A percentile compares a stretch with the other conserved stretches of the same genome.
phyloP scores from a whole-genome alignment of 2,329 filamentous ascomycete species.

The Fusarium clavum region DNA sequence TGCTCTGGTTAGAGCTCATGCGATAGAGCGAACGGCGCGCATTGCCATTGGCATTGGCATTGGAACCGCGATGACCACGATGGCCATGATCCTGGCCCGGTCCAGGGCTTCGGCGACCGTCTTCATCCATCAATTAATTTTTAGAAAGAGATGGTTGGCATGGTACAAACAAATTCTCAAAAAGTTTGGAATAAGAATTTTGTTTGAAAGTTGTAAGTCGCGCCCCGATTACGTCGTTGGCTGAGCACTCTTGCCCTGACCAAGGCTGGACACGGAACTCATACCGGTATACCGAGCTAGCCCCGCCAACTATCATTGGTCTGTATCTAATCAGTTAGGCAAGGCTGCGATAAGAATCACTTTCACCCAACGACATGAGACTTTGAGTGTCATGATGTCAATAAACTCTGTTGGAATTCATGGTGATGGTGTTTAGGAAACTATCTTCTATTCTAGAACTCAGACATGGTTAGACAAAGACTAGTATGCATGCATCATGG shows the following conservation, averaged over 20 bases:
- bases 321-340: slow-evolving; percentile 5
- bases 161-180: slow-evolving; percentile 23
- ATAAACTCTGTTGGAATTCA: not conserved
- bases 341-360: slow-evolving; percentile 23
- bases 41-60: slow-evolving; percentile 38
- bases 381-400: not conserved
- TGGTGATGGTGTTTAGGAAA: not conserved
- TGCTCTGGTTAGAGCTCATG: slow-evolving; percentile 76
- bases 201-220: slow-evolving; percentile 28
- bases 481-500: not conserved
- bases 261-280: slow-evolving; percentile 41
- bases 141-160: slow-evolving; percentile 28
- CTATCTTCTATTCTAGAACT: not conserved
- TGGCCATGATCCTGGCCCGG: slow-evolving; percentile 33
- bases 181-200: slow-evolving; percentile 16
- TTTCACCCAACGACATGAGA: not conserved
- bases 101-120: slow-evolving; percentile 36
- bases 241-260: slow-evolving; percentile 25
- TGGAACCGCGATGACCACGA: slow-evolving; percentile 27
- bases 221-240: slow-evolving; percentile 44
- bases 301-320: slow-evolving; percentile 36
- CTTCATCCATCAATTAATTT: slow-evolving; percentile 47
- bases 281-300: slow-evolving; percentile 33
- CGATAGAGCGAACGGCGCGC: slow-evolving; percentile 64
- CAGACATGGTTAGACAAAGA: not conserved